These are phyloP conservation scores for Eucalyptus grandis DNA, from an alignment of 345 rosid species.

Conservation along the genomic window DNA sequence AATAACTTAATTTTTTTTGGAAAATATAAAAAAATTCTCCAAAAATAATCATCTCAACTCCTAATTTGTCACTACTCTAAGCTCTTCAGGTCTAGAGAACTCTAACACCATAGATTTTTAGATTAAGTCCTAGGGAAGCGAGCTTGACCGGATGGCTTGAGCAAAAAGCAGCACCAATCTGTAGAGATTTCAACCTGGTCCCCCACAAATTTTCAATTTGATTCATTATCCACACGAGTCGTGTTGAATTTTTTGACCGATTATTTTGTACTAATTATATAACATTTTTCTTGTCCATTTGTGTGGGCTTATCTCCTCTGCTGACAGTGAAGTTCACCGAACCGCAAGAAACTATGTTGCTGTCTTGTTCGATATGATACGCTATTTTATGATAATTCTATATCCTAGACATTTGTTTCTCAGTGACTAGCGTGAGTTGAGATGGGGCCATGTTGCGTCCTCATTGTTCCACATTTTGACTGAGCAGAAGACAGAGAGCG, in stretches of 20 bases:
- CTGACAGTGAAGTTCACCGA: not conserved
- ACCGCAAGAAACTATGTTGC: not conserved
- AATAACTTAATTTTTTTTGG: too few species aligned
- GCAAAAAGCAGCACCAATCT: not conserved
- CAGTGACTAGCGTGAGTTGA: not conserved
- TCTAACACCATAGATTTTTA: too few species aligned
- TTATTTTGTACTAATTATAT: too few species aligned
- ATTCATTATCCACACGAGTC: too few species aligned
- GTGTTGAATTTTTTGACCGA: too few species aligned
- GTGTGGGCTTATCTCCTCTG: not conserved
- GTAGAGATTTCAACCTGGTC: not conserved
- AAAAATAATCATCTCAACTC: not conserved
- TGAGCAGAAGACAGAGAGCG: not conserved
- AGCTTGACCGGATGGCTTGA: not conserved
- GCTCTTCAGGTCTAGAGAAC: not conserved
- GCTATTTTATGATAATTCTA: not conserved
- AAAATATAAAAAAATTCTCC: too few species aligned
- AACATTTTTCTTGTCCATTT: not conserved
- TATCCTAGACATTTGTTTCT: not conserved
- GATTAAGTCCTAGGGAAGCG: not conserved
- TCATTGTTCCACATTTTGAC: not conserved
- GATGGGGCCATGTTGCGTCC: not conserved
- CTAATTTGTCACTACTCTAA: not conserved
- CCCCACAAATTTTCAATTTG: too few species aligned
- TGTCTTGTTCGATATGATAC: not conserved